Evolutionary conservation across 2,329 filamentous ascomycete species (phyloP).

Genomic region (Talaromyces sp.): DNA sequence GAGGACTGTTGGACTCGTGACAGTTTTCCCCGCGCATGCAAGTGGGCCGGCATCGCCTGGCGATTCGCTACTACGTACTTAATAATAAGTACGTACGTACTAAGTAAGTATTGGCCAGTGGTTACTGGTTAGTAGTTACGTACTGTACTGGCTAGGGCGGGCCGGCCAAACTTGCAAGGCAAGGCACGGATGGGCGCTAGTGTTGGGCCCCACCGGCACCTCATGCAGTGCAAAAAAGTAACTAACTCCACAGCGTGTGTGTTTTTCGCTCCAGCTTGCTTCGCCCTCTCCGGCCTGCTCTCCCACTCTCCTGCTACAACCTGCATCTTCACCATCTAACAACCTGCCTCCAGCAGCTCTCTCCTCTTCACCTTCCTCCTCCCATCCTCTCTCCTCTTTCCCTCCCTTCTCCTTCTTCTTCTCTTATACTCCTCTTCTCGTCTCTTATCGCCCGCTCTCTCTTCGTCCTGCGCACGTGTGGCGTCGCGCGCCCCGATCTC

Average conservation of each 20-base stretch:
- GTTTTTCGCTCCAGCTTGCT: background rate
- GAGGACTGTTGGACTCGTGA: background rate
- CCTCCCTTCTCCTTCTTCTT: too few relatives aligned
- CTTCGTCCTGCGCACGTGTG: background rate
- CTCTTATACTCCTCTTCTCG: background rate
- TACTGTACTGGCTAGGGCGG: background rate
- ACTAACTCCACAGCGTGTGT: conserved; percentile 5
- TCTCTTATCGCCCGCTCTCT: background rate
- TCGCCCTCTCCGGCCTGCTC: background rate
- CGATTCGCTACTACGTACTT: background rate
- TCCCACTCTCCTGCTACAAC: background rate
- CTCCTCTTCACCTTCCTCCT: background rate
- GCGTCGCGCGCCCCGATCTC: conserved; percentile 6
- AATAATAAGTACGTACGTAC: too few relatives aligned
- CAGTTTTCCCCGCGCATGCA: background rate
- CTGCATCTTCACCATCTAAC: background rate
- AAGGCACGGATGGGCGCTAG: background rate
- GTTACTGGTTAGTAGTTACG: too few relatives aligned
- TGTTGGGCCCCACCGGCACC: background rate
- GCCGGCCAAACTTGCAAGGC: background rate
- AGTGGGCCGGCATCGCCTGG: background rate
- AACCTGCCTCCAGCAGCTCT: conserved; percentile 11
- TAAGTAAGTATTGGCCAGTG: too few relatives aligned
- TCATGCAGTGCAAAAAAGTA: conserved; percentile 4
- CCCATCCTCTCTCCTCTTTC: too few relatives aligned